Base-by-base conservation (phyloP, 192 early-diverging fungal genomes). In the Entomortierella chlamydospora region DNA sequence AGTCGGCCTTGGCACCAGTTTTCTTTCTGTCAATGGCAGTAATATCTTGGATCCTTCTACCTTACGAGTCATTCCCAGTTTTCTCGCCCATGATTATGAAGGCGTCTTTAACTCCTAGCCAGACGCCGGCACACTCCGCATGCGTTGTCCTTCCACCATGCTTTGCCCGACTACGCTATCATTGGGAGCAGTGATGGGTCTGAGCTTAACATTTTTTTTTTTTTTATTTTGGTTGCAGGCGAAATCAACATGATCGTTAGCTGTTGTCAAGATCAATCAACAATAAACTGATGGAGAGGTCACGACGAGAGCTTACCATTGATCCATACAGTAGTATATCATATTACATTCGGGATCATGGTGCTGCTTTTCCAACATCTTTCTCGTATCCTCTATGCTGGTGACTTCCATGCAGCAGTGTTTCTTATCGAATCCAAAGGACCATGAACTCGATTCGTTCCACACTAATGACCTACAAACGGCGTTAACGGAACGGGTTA, bases 101-200 rank as follows among this genome's bases (percentile, higher is more conserved):
- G 54, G 65, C 57, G 23, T 60, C 67, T 47, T 69, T 69, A 43
- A 69, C 57, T 2, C 18, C 67, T 69, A 20, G 67, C 25, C 18
- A 69, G 67, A 69, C 67, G 67, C 56, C 67, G 29, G 39, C 67
- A 69, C 42, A 69, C 67, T 69, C 67, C 67, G 57, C 67, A 69
- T n/a, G 67, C 67, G 23, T 69, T 69, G 30, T 69, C 67, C 57
- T 69, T 69, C 67, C 67, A 69, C 67, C 67, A 69, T 39, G 67
- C n/a, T 53, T 68, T 57, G 30, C 67, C 67, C 67, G 59, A 33
- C 67, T 39, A 57, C 10, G 67, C 67, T 31, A 47, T 47, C 57
- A 69, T 43, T 22, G 23, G 57, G 57, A 69, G 52, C 2, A 57
- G 67, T 57, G 67, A 60, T 20, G 67, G 52, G 31, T 69, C 67